Conservation (phyloP, 257 asterid species). For the Lithospermum erythrorhizon region DNA sequence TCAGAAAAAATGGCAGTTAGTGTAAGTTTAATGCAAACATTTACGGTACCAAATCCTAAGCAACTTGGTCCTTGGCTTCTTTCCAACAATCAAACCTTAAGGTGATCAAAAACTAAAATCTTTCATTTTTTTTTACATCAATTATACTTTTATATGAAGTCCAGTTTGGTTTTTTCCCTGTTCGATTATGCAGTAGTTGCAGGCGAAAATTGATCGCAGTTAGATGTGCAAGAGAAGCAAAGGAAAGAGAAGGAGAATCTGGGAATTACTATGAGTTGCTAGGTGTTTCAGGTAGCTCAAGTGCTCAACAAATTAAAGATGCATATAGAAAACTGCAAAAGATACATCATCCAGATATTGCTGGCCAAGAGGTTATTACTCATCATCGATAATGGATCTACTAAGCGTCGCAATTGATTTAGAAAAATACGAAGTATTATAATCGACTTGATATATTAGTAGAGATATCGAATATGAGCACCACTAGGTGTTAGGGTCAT, state of each 20-base stretch:
- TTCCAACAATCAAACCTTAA: neutral
- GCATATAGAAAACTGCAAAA: constrained; percentile 48
- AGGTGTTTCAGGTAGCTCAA: constrained; percentile 43
- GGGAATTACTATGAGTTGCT: constrained; percentile 42
- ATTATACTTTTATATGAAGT: no score
- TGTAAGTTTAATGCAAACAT: no score
- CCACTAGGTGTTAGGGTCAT: constrained; percentile 36
- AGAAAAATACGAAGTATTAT: no score
- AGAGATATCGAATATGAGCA: no score
- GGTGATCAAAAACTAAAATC: neutral
- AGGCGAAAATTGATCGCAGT: constrained; percentile 10
- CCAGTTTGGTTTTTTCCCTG: neutral
- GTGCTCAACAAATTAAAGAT: constrained; percentile 35
- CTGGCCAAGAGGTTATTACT: constrained; percentile 39
- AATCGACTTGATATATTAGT: neutral
- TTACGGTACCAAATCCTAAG: no score
- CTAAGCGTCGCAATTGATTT: no score
- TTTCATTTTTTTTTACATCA: no score
- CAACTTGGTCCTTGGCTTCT: neutral
- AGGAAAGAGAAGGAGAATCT: constrained; percentile 7
- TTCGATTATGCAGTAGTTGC: constrained; percentile 4
- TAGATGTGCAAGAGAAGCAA: constrained; percentile 18
- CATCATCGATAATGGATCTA: no score
- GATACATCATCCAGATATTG: constrained; percentile 54
- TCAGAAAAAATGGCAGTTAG: neutral